Evolutionary conservation across 176 grass and related monocot genomes (phyloP), one percentile per base, ranked within the genome.

Genomic region (Rhynchospora pubera): DNA sequence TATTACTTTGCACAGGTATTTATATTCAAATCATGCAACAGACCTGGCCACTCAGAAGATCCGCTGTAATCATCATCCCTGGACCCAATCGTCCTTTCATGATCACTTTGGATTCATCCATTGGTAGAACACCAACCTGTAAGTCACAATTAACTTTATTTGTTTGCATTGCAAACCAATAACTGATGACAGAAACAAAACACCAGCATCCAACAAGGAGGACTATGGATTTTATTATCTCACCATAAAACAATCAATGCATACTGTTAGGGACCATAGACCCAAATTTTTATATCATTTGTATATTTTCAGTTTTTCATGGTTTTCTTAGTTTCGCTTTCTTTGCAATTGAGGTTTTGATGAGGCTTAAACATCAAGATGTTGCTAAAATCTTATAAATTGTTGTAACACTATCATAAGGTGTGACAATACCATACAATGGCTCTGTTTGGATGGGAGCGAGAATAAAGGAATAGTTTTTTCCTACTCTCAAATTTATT

Each of bases 1-100:
- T 56, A 34, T 77, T 16, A 76, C 47, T 53, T 16, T 28, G 23
- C 6, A 32, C 21, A 55, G 48, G 19, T 55, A 77, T 32, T 9
- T 55, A 56, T 28, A 34, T 77, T 28, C 5, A 76, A 76, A 76
- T 55, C 48, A 76, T 21, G 72, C 22, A 56, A 78, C 82, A 85
- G 87, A 99, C 96, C 93, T 99, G 89, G 39, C 96, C 96, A 85
- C 82, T 95, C 16, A 92, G 79, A 83, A 99, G 80, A 80, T 99
- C 96, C 85, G 90, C 96, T 66, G 96, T 95, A 71, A 99, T 99
- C 96, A 99, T 99, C 96, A 99, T 99, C 87, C 96, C 96, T 79
- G 96, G 96, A 58, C 96, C 96, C 62, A 99, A 71, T 90, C 96
- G 91, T 58, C 96, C 96, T 90, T 99, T 99, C 91, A 83, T 95